A percentile compares a stretch with the other conserved stretches of the same genome.
Conservation (phyloP, 495 filamentous ascomycete species). For the Acidiella bohemica region DNA sequence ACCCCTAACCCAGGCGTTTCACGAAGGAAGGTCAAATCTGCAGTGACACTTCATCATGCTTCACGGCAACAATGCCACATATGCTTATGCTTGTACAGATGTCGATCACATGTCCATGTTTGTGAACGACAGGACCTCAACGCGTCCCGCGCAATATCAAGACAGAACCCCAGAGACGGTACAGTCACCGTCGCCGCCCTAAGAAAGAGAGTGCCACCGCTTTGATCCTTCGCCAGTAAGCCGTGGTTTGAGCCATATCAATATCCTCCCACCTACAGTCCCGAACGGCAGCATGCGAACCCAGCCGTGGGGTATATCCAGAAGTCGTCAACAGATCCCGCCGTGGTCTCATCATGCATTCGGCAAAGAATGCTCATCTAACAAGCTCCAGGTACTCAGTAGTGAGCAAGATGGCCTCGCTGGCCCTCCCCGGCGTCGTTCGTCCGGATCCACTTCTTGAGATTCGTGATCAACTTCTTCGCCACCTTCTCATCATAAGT, state of each 20-base stretch:
- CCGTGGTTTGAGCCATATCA: no score
- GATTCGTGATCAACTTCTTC: conserved; percentile 6
- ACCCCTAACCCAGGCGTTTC: no score
- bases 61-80: no score
- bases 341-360: background rate
- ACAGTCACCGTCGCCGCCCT: no score
- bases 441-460: conserved; percentile 8
- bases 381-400: background rate
- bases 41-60: no score
- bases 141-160: no score
- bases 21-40: no score
- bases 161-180: background rate
- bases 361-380: no score
- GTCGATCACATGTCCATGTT: background rate
- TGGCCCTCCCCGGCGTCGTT: background rate
- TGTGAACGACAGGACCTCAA: background rate
- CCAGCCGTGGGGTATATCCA: background rate
- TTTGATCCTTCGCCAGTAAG: no score
- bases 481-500: conserved; percentile 3
- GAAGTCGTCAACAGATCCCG: background rate
- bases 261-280: background rate
- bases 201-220: no score
- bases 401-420: background rate
- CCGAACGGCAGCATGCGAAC: background rate
- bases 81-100: background rate